These are phyloP conservation scores for Phanerochaete sordida DNA, from an alignment of 768 basidiomycete genomes.

Conservation along the genomic window DNA sequence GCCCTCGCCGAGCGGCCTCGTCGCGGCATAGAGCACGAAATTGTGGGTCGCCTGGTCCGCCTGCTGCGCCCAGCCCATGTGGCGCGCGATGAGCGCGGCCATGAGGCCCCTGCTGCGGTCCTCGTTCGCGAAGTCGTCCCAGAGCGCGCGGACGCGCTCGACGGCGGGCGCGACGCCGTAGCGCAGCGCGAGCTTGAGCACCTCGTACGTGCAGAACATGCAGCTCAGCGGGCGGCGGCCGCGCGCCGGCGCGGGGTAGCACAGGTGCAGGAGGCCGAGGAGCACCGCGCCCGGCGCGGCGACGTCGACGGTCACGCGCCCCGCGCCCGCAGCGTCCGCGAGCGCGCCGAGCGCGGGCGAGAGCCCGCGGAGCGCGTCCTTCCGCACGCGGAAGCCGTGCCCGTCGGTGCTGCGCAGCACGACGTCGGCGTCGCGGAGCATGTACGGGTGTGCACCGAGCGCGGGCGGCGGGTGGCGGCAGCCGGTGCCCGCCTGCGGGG, in stretches of 20 bases:
- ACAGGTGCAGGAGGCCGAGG: background rate
- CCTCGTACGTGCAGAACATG: background rate
- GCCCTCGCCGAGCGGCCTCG: background rate
- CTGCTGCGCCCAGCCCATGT: background rate
- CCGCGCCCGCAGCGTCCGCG: slow-evolving; percentile 26
- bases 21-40: background rate
- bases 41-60: background rate
- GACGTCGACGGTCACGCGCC: background rate
- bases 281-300: background rate
- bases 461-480: background rate
- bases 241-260: background rate
- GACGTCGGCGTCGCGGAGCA: slow-evolving; percentile 33
- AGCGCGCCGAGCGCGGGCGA: slow-evolving; percentile 57
- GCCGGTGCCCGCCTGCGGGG: background rate
- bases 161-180: background rate
- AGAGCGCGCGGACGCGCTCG: background rate
- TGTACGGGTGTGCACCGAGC: slow-evolving; percentile 7
- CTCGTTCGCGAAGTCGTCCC: no score
- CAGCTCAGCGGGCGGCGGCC: background rate
- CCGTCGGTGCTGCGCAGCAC: slow-evolving; percentile 53
- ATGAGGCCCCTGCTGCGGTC: no score
- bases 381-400: slow-evolving; percentile 48
- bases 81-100: background rate
- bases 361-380: slow-evolving; percentile 47
- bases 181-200: background rate